Base-by-base conservation (phyloP, 805 yeast species). In the Zygoascus biomembranicola region DNA sequence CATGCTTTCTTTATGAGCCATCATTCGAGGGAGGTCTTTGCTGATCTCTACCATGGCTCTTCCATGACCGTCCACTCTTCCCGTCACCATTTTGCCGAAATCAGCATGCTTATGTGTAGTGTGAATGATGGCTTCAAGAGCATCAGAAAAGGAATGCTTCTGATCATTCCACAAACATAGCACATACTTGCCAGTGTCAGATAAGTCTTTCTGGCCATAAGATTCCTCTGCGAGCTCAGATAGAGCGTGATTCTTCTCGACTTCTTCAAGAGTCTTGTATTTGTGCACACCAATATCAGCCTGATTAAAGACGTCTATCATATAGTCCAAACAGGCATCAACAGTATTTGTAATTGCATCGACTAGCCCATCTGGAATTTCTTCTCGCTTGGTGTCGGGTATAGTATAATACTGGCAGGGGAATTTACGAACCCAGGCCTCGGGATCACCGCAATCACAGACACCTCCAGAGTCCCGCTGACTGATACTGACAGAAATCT, bases 391-490 rank as follows among this genome's bases (percentile, higher is more conserved):
- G 5, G 60, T 66, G 8, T 69, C 67, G 46, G 64, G 62, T 6
- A 58, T 56, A 11, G 59, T 55, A 42, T 67, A 69, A 48, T 74
- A 64, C 18, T 73, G 72, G 65, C 96, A 88, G 13, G 70, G 62
- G 44, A 81, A 70, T 1, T 74, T 68, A 14, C 66, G 67, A 4
- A 73, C 76, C 90, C 95, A 89, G 0, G 95, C 95, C 63, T 87
- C 95, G 0, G 82, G 79, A 62, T 89, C 96, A 3, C 96, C 96
- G 66, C 96, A 88, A 63, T 88, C 96, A 66, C 95, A 86, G 18
- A 84, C 85, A 0, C 94, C 94, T 41, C 90, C 87, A 54, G 79
- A 79, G 55, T 76, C 85, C 20, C 69, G 61, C 51, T 87, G 73
- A 44, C 79, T 79, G 6, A 86, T 80, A 42, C 80, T 74, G 16